Conservation (phyloP, 176 grass and related monocot genomes). For the Avena insularis region DNA sequence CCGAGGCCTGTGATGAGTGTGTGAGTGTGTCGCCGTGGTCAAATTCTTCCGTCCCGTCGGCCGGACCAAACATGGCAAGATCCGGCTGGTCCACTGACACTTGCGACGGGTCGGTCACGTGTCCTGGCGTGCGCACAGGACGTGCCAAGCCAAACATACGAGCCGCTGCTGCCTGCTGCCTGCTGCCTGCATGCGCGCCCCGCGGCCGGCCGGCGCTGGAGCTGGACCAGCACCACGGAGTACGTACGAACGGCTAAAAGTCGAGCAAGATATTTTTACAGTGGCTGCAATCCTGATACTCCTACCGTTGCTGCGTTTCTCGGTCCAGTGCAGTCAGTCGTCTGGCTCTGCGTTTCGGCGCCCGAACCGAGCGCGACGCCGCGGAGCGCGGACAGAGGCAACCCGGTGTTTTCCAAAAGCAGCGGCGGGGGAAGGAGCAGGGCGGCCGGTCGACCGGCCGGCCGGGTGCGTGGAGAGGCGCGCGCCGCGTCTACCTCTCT, state of each 20-base stretch:
- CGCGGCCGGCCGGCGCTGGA: slow-evolving; percentile 37
- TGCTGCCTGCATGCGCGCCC: slow-evolving; percentile 5
- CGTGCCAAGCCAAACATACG: slow-evolving; percentile 40
- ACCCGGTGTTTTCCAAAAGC: background rate
- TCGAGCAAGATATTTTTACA: background rate
- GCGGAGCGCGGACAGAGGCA: background rate
- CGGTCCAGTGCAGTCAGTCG: background rate
- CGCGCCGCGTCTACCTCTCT: background rate
- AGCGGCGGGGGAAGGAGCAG: background rate
- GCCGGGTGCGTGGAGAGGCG: background rate
- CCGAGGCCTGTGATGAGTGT: background rate
- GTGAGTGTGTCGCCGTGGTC: background rate
- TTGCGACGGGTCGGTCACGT: slow-evolving; percentile 51
- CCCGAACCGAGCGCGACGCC: background rate
- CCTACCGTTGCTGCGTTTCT: background rate
- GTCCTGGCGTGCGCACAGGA: slow-evolving; percentile 43
- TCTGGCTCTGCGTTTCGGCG: background rate
- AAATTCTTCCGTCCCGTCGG: slow-evolving; percentile 43
- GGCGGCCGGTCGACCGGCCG: background rate
- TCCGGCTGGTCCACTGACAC: slow-evolving; percentile 51
- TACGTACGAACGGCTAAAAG: background rate
- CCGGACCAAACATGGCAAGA: slow-evolving; percentile 52
- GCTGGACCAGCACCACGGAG: slow-evolving; percentile 43
- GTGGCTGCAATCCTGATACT: background rate
- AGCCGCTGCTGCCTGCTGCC: background rate